Base-by-base conservation (phyloP, 2,329 filamentous ascomycete genomes). In the Scytalidium sp. region DNA sequence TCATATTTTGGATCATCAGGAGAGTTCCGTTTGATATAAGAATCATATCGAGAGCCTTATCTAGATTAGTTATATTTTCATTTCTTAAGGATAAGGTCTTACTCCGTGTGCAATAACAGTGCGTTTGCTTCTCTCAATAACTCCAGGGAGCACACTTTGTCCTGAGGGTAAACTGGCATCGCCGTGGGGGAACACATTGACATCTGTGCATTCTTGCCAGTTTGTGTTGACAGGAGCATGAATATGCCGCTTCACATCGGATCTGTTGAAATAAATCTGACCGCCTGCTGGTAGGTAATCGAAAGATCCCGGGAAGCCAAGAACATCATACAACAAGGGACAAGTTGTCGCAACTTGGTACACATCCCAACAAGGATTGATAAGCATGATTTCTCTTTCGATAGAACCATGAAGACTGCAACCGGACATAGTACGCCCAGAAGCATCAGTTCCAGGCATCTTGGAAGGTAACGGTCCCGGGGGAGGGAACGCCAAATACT, bases 281-380 rank as follows among this genome's bases (percentile, higher is more conserved):
- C 82, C 75, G 1, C 85, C 87, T 0, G 69, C 72, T 0, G 88
- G 86, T 0, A 79, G 60, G 66, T 91, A 93, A 19, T 67, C 64
- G 48, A 83, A 73, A 2, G 77, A 75, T n/a, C 84, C 83, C 0
- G 86, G 84, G 67, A 86, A 85, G 15, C 82, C 82, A 2, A 92
- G 73, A 0, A 87, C 80, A 50, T 90, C 84, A 76, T 81, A 89
- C 2, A 80, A 71, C 2, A 84, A 56, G 0, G 89, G 89, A 63
- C 89, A 94, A 11, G 83, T 87, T 3, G 81, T 83, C 2, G 80
- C 80, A 13, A 93, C 79, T 45, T 87, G 80, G 68, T 93, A 94
- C 10, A 88, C 72, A 64, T 90, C 83, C 69, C 87, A 95, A 72
- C 90, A 94, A 0, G 89, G 89, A 69, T 94, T 94, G 27, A 81